Conservation (phyloP, 495 filamentous ascomycete genomes). For the Talaromyces liani region DNA sequence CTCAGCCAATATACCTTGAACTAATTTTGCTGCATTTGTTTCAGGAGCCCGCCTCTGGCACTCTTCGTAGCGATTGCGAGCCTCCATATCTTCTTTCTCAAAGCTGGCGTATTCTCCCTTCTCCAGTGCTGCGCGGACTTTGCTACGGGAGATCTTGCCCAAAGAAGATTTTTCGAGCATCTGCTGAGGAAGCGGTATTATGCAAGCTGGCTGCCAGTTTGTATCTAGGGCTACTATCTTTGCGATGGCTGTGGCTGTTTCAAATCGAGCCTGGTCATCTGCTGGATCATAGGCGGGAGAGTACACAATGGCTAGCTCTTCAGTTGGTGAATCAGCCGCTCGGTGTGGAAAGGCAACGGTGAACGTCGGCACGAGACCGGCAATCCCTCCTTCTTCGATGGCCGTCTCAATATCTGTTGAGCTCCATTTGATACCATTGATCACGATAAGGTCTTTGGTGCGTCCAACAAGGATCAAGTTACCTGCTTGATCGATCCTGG, state of each 20-base stretch:
- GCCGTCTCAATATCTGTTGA: slow-evolving; percentile 34
- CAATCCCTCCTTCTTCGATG: slow-evolving; percentile 31
- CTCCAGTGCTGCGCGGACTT: slow-evolving; percentile 27
- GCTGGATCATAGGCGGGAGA: slow-evolving; percentile 9
- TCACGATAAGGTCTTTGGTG: slow-evolving; percentile 46
- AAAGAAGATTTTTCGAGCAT: slow-evolving; percentile 29
- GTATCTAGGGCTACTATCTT: background rate
- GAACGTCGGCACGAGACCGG: slow-evolving; percentile 19
- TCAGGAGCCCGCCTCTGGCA: background rate
- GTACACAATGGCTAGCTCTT: slow-evolving; percentile 30
- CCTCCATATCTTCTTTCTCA: background rate
- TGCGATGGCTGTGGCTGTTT: slow-evolving; percentile 1
- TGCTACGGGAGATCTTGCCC: slow-evolving; percentile 42
- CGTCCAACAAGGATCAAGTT: slow-evolving; percentile 48
- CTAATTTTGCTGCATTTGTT: slow-evolving; percentile 9
- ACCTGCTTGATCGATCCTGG: slow-evolving; percentile 47
- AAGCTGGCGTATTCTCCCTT: slow-evolving; percentile 17
- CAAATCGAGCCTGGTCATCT: background rate
- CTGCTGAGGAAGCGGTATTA: slow-evolving; percentile 13
- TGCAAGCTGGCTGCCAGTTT: background rate
- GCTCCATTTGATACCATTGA: slow-evolving; percentile 45
- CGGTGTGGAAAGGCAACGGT: slow-evolving; percentile 24
- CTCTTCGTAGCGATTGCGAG: background rate
- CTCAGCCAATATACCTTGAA: slow-evolving; percentile 15
- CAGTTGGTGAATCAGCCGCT: slow-evolving; percentile 20